Conservation (phyloP, 139 green algal species). For the Cymbomonas tetramitiformis region DNA sequence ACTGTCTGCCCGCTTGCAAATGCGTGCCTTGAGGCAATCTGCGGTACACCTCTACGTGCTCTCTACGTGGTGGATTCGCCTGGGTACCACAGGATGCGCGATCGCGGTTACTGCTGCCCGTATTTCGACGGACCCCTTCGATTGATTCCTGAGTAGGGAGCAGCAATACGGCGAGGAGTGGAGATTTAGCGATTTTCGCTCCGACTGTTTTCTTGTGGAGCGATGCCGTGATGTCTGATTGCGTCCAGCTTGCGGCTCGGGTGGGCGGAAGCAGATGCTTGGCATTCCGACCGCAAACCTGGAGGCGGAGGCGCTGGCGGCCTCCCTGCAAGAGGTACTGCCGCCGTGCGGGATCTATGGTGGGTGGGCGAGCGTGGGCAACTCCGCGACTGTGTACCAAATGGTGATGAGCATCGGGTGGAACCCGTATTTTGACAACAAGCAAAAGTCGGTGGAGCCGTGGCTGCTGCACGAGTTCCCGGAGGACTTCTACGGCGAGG, state of each 20-base stretch:
- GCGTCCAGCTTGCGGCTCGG: not conserved
- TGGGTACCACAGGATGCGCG: too few relatives aligned
- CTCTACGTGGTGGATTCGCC: too few relatives aligned
- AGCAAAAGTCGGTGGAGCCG: constrained; percentile 41
- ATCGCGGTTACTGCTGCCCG: too few relatives aligned
- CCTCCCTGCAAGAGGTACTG: constrained; percentile 2
- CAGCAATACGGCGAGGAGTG: too few relatives aligned
- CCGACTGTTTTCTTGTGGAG: too few relatives aligned
- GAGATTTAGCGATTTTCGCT: too few relatives aligned
- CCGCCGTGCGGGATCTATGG: constrained; percentile 69
- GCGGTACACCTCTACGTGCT: too few relatives aligned
- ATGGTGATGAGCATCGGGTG: constrained; percentile 63
- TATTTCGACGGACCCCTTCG: too few relatives aligned
- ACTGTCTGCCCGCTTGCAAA: too few relatives aligned
- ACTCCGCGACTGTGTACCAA: constrained; percentile 23
- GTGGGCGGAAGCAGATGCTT: too few relatives aligned
- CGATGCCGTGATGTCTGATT: constrained; percentile 8
- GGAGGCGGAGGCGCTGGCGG: constrained; percentile 37
- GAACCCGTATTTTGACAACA: constrained; percentile 75
- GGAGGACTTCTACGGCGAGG: constrained; percentile 62
- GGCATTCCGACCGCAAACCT: constrained; percentile 87
- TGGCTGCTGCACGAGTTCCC: constrained; percentile 54
- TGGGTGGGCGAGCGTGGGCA: constrained; percentile 35
- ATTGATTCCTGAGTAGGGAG: too few relatives aligned
- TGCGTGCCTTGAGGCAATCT: too few relatives aligned